Evolutionary conservation across 2,329 filamentous ascomycete genomes (phyloP).

Genomic region (Botrytis medusae): DNA sequence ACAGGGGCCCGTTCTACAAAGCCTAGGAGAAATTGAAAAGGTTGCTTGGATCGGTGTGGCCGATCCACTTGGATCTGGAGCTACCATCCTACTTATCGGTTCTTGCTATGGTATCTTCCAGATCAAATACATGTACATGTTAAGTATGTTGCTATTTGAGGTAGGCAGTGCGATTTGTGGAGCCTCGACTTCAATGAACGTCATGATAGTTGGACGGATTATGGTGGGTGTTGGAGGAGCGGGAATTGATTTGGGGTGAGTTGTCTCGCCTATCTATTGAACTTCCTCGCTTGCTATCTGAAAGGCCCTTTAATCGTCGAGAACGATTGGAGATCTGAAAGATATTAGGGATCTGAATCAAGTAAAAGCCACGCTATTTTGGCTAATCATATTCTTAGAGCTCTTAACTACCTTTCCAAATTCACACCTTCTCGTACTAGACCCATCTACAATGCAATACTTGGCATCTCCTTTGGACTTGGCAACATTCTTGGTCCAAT

Average conservation of each 20-base stretch:
- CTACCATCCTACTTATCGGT: constrained; percentile 32
- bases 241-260: background rate
- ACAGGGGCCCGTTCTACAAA: constrained; percentile 33
- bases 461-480: background rate
- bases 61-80: constrained; percentile 35
- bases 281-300: background rate
- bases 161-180: constrained; percentile 36
- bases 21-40: constrained; percentile 36
- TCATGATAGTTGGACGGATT: background rate
- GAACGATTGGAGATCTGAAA: background rate
- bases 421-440: background rate
- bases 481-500: background rate
- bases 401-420: background rate
- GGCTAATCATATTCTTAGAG: background rate
- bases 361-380: background rate
- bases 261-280: background rate
- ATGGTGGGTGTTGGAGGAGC: background rate
- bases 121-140: constrained; percentile 31
- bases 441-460: background rate
- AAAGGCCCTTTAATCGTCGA: background rate
- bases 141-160: constrained; percentile 26
- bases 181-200: background rate
- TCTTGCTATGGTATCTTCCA: constrained; percentile 30
- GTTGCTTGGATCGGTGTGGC: constrained; percentile 37
- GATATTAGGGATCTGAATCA: background rate